These are phyloP conservation scores for sweet orange (Citrus sinensis) DNA, from an alignment of 345 rosid genomes.

Conservation along the genomic window DNA sequence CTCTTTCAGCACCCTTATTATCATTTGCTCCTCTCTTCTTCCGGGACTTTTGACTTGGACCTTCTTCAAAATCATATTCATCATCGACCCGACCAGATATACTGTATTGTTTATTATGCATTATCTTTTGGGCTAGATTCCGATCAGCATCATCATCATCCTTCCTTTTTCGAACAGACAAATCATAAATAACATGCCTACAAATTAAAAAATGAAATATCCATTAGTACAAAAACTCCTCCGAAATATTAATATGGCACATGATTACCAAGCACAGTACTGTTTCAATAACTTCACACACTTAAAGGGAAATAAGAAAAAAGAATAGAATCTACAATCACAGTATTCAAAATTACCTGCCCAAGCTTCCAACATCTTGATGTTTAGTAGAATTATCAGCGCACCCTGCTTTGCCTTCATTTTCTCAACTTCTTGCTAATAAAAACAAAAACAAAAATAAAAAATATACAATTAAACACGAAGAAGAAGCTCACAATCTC, in stretches of 20 bases:
- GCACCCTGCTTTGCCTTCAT: conserved; percentile 47
- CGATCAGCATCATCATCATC: conserved; percentile 67
- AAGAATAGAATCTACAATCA: not conserved
- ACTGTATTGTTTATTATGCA: conserved; percentile 65
- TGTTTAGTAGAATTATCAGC: conserved; percentile 34
- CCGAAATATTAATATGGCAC: not conserved
- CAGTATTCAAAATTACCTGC: conserved; percentile 38
- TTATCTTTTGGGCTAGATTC: conserved; percentile 71
- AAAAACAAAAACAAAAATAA: conserved; percentile 16
- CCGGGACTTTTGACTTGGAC: conserved; percentile 53
- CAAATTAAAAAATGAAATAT: not conserved
- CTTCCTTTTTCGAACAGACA: conserved; percentile 39
- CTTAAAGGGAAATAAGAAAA: not conserved
- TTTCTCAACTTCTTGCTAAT: conserved; percentile 67
- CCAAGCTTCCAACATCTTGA: conserved; percentile 24
- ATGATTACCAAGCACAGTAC: not conserved
- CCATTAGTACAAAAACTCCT: not conserved
- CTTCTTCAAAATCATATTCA: conserved; percentile 86
- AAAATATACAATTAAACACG: not conserved
- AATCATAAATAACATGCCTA: conserved; percentile 44
- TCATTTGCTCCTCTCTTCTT: conserved; percentile 41
- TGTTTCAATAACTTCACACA: not conserved
- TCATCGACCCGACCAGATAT: conserved; percentile 75
- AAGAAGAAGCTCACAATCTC: conserved; percentile 3
- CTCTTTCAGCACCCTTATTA: conserved; percentile 36